These are phyloP conservation scores for Barnettozyma sp. DNA, from an alignment of 805 yeast genomes.

Conservation along the genomic window DNA sequence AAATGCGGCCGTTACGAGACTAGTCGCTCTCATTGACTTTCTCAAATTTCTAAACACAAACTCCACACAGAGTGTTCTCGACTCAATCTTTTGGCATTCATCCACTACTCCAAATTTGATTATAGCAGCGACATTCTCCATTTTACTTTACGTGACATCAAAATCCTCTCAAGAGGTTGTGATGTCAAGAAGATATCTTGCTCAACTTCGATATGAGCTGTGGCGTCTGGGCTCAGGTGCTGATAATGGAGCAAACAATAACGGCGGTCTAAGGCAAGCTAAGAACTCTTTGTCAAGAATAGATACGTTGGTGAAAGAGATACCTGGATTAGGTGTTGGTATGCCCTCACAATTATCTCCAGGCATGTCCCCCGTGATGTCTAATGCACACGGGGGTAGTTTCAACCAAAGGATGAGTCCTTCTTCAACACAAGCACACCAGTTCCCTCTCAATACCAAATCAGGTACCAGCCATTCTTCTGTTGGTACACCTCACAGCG, in stretches of 20 bases:
- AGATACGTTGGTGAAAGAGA: conserved; percentile 63
- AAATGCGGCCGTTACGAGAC: conserved; percentile 76
- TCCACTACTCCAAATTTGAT: conserved; percentile 74
- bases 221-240: conserved; percentile 54
- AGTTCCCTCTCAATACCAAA: too few species aligned
- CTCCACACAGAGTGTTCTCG: conserved; percentile 55
- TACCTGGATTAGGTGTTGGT: conserved; percentile 46
- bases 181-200: conserved; percentile 58
- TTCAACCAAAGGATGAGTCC: conserved; percentile 6
- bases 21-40: conserved; percentile 76
- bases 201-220: conserved; percentile 70
- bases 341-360: conserved; percentile 23
- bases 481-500: not conserved
- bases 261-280: conserved; percentile 47
- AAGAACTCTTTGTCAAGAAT: conserved; percentile 65
- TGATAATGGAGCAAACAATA: not conserved
- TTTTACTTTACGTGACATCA: conserved; percentile 67
- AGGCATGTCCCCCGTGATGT: conserved; percentile 6
- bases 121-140: conserved; percentile 82
- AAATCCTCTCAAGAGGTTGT: conserved; percentile 53
- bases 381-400: conserved; percentile 10
- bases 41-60: conserved; percentile 51
- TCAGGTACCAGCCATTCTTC: too few species aligned
- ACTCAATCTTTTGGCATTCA: conserved; percentile 83
- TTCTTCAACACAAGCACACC: not conserved